Conservation (phyloP, 306 rosid species). For the Cercis canadensis region DNA sequence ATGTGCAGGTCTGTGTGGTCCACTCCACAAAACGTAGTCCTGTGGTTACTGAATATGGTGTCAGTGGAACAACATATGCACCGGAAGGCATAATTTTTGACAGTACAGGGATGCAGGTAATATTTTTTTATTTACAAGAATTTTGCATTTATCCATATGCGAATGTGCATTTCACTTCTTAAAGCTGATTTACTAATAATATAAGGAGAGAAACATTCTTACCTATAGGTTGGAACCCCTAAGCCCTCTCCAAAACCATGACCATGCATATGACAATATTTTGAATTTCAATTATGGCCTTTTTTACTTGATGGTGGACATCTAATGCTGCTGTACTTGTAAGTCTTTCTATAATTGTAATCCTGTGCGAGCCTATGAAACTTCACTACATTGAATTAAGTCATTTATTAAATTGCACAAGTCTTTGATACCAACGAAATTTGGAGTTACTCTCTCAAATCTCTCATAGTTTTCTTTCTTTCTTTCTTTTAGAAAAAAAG, state of each 20-base stretch:
- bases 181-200: slow-evolving; percentile 20
- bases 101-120: slow-evolving; percentile 73
- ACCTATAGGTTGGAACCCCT: background rate
- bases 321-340: slow-evolving; percentile 16
- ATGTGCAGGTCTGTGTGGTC: slow-evolving; percentile 81
- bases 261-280: slow-evolving; percentile 21
- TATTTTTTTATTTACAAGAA: no score
- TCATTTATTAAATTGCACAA: background rate
- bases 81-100: slow-evolving; percentile 87
- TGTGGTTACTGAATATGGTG: slow-evolving; percentile 71
- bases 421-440: background rate
- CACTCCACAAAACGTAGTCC: slow-evolving; percentile 71
- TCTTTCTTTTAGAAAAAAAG: no score
- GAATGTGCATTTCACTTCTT: slow-evolving; percentile 15
- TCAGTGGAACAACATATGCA: slow-evolving; percentile 91
- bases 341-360: slow-evolving; percentile 4
- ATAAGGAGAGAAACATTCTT: slow-evolving; percentile 5
- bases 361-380: no score
- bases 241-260: slow-evolving; percentile 7
- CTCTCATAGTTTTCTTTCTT: background rate
- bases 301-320: slow-evolving; percentile 5
- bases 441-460: background rate
- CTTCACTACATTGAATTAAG: slow-evolving; percentile 8
- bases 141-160: no score
- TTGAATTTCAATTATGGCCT: slow-evolving; percentile 1